phyloP scores from a whole-genome alignment of 441 rosid genomes.

The Erodium chrysanthum region DNA sequence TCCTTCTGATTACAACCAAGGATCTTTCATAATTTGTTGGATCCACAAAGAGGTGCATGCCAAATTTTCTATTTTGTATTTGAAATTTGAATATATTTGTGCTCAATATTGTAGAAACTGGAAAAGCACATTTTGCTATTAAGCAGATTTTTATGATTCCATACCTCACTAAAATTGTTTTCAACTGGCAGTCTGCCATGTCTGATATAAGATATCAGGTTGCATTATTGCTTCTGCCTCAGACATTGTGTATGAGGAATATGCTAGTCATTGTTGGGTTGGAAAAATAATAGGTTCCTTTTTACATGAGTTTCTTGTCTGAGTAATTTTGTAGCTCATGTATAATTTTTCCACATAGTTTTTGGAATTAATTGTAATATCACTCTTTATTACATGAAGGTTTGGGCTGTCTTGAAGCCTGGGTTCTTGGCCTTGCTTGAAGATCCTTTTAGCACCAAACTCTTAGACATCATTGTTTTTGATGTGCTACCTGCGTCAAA shows the following conservation, averaged over 20 bases:
- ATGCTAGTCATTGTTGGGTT: not conserved
- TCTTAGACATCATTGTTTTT: slow-evolving; percentile 81
- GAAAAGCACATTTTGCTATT: not conserved
- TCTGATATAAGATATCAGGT: not conserved
- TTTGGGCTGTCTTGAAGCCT: slow-evolving; percentile 96
- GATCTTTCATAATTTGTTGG: not conserved
- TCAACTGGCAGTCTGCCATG: not conserved
- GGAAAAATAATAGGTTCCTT: not conserved
- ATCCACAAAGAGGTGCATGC: not conserved
- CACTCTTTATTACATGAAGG: slow-evolving; percentile 35
- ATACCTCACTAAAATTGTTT: not conserved
- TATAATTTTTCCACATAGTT: not conserved
- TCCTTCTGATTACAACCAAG: not conserved
- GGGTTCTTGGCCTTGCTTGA: slow-evolving; percentile 90
- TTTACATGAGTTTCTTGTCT: not conserved
- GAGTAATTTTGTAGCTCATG: not conserved
- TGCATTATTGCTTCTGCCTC: not conserved
- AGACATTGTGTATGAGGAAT: not conserved
- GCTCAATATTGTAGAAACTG: not conserved
- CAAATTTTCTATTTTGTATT: not conserved
- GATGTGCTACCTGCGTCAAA: slow-evolving; percentile 85
- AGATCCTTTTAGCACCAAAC: slow-evolving; percentile 78
- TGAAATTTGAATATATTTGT: not conserved
- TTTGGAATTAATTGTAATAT: not conserved
- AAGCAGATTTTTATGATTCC: not conserved